phyloP scores from a whole-genome alignment of 192 early-diverging fungal species.

The Chytriomyces sp. region DNA sequence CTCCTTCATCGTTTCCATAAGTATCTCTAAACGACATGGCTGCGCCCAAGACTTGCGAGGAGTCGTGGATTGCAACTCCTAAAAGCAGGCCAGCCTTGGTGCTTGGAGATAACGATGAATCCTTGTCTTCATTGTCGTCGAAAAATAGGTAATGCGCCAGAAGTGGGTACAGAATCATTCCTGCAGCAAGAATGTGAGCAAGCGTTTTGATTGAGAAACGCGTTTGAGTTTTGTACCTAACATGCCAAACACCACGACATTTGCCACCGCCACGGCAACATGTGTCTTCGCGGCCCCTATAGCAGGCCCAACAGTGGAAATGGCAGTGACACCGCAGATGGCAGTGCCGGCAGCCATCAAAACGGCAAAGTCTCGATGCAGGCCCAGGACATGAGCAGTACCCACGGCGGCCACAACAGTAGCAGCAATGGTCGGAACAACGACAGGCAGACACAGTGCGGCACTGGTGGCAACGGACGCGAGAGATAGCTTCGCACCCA shows the following conservation, averaged over 20 bases:
- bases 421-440: conserved; percentile 12
- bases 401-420: background rate
- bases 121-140: background rate
- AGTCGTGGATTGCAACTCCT: conserved; percentile 18
- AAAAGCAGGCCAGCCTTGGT: conserved; percentile 24
- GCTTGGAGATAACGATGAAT: background rate
- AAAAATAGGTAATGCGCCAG: conserved; percentile 10
- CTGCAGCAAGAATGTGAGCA: background rate
- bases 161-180: conserved; percentile 5
- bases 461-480: background rate
- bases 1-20: conserved; percentile 13
- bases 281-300: conserved; percentile 6
- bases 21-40: conserved; percentile 25
- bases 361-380: conserved; percentile 9
- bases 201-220: background rate
- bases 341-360: conserved; percentile 23
- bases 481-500: conserved; percentile 20
- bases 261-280: conserved; percentile 19
- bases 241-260: conserved; percentile 6
- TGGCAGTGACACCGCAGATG: conserved; percentile 25
- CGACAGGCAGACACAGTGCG: conserved; percentile 4
- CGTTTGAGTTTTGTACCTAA: background rate
- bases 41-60: conserved; percentile 9
- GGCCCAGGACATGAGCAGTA: background rate
- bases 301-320: conserved; percentile 20